Base-by-base conservation (phyloP, 306 rosid species). In the Hylodesmum podocarpum region DNA sequence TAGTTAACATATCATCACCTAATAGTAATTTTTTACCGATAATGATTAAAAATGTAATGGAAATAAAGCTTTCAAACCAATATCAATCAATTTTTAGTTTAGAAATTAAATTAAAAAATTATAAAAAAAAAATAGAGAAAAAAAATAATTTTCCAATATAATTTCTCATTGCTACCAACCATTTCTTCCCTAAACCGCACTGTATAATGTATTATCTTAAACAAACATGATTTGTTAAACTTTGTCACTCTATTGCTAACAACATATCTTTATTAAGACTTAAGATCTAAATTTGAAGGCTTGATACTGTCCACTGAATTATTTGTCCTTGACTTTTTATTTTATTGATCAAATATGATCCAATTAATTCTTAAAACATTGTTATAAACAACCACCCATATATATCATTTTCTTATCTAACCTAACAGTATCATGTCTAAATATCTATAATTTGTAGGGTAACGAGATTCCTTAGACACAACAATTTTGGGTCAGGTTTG, bases 391-490 rank as follows among this genome's bases (percentile, higher is more conserved):
- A 29, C 51, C 22, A 62, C 34, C 19, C 33, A n/a, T 37, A 53
- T 21, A 53, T 18, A 55, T 15, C 61, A 43, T 43, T 70, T 79
- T 61, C 66, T 50, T 34, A 19, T 37, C 54, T 64, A 40, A 72
- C 72, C 77, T 34, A 36, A 37, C 11, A 22, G 37, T 18, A 63
- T 37, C 34, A 65, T 14, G 22, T 62, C 66, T 66, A 50, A 65
- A 70, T 40, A 43, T 40, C 72, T 39, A 55, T 49, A 39, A 31
- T 76, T 58, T 9, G 34, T 25, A 55, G 54, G 37, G 34, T 55
- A 74, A 44, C 28, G 14, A 66, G 65, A 55, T 72, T 65, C 75
- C 69, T 80, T 65, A 62, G 65, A 27, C 75, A 57, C 22, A 53
- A 18, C 19, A 54, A 54, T 8, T 70, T 58, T 19, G 70, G 37